These are phyloP conservation scores for Pistacia atlantica DNA, from an alignment of 345 rosid genomes.

Conservation along the genomic window DNA sequence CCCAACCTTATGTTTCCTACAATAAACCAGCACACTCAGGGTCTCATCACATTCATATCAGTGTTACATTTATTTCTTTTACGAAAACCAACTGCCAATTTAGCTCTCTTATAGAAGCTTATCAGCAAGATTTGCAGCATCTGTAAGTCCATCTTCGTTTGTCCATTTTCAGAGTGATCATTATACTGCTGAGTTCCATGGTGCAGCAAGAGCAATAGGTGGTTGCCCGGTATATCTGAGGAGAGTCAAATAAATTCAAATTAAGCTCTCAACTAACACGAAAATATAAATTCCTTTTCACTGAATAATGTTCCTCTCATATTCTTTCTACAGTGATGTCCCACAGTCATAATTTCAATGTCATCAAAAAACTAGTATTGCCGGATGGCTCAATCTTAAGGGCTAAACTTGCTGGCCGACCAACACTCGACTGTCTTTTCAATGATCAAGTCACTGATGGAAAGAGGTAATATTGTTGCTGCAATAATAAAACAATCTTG, in stretches of 20 bases:
- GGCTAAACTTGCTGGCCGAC: constrained; percentile 61
- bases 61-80: not conserved
- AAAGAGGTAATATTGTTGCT: constrained; percentile 36
- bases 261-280: not conserved
- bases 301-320: not conserved
- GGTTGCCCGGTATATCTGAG: constrained; percentile 59
- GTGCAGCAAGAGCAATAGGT: constrained; percentile 55
- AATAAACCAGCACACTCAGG: too few relatives aligned
- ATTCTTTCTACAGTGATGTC: constrained; percentile 32
- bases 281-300: too few relatives aligned
- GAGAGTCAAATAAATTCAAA: constrained; percentile 22
- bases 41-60: too few relatives aligned
- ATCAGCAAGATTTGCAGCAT: not conserved
- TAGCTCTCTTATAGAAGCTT: not conserved
- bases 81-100: not conserved
- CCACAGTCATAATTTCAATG: constrained; percentile 48
- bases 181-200: constrained; percentile 49
- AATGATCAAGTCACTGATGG: constrained; percentile 63
- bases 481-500: not conserved
- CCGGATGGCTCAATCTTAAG: constrained; percentile 61
- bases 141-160: not conserved
- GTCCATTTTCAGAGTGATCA: constrained; percentile 44
- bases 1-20: too few relatives aligned
- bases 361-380: constrained; percentile 57
- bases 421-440: constrained; percentile 62